Percentiles rank a stretch among this genome's conserved stretches.
phyloP scores from a whole-genome alignment of 1,139 yeast genomes.

The Meyerozyma smithsonii region DNA sequence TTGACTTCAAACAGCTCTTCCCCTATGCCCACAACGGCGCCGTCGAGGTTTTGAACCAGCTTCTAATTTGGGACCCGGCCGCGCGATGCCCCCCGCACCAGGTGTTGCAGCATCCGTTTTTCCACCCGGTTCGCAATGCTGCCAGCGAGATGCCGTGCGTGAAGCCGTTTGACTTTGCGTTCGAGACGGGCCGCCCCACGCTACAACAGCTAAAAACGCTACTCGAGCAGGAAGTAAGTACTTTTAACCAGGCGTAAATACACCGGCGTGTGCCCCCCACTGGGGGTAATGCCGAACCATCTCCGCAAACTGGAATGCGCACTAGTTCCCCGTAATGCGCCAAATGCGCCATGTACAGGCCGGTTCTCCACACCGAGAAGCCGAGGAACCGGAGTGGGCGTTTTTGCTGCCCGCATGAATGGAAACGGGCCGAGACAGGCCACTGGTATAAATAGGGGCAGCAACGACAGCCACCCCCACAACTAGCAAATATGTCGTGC shows the following conservation, averaged over 20 bases:
- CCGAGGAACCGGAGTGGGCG: too few species aligned
- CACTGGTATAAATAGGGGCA: too few species aligned
- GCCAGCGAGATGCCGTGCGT: slow-evolving; percentile 47
- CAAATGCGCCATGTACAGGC: too few species aligned
- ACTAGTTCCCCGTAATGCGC: not conserved
- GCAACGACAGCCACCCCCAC: too few species aligned
- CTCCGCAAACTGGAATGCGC: not conserved
- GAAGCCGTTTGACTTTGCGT: slow-evolving; percentile 54
- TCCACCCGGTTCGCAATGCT: slow-evolving; percentile 42
- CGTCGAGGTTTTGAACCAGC: slow-evolving; percentile 40
- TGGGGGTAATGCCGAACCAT: too few species aligned
- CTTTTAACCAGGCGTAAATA: slow-evolving; percentile 18
- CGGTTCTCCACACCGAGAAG: too few species aligned
- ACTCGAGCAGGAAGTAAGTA: slow-evolving; percentile 42
- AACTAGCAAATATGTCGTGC: not conserved
- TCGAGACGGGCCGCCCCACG: slow-evolving; percentile 40
- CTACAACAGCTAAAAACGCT: slow-evolving; percentile 34
- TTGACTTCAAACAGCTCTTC: slow-evolving; percentile 47
- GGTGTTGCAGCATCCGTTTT: slow-evolving; percentile 49
- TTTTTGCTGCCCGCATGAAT: too few species aligned
- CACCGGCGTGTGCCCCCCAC: too few species aligned
- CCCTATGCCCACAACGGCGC: slow-evolving; percentile 56
- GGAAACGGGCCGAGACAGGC: too few species aligned
- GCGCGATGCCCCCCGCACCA: slow-evolving; percentile 44
- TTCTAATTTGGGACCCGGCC: slow-evolving; percentile 59